Conservation (phyloP, 2,329 filamentous ascomycete genomes). For the Fonsecaea nubica region DNA sequence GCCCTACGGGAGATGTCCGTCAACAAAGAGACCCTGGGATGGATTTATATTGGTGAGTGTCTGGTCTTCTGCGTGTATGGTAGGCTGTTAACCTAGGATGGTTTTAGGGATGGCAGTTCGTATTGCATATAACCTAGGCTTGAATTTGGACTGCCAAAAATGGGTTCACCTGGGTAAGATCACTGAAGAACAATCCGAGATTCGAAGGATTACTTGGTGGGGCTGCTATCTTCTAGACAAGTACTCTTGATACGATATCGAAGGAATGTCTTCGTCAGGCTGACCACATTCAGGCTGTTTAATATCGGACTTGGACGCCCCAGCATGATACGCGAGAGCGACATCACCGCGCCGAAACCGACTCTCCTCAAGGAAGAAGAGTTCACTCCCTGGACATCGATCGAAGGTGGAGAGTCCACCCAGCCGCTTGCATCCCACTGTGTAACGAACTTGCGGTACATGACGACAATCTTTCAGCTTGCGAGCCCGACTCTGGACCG, state of each 20-base stretch:
- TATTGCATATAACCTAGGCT: conserved; percentile 19
- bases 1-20: not conserved
- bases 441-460: not conserved
- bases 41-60: conserved; percentile 17
- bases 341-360: conserved; percentile 10
- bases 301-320: conserved; percentile 18
- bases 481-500: not conserved
- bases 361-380: conserved; percentile 7
- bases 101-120: conserved; percentile 9
- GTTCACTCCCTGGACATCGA: conserved; percentile 3
- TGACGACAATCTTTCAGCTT: not conserved
- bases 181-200: conserved; percentile 16
- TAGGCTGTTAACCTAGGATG: not conserved
- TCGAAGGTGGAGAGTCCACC: not conserved
- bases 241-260: not conserved
- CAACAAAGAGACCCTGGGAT: conserved; percentile 14
- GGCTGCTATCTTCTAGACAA: conserved; percentile 25
- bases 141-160: conserved; percentile 11
- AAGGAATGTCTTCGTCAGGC: too few relatives aligned
- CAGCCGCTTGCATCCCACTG: not conserved
- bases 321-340: conserved; percentile 5
- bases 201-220: conserved; percentile 19
- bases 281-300: not conserved
- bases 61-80: not conserved
- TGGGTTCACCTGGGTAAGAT: conserved; percentile 4